Conservation (phyloP, 768 basidiomycete genomes). For the Lentinula boryana region DNA sequence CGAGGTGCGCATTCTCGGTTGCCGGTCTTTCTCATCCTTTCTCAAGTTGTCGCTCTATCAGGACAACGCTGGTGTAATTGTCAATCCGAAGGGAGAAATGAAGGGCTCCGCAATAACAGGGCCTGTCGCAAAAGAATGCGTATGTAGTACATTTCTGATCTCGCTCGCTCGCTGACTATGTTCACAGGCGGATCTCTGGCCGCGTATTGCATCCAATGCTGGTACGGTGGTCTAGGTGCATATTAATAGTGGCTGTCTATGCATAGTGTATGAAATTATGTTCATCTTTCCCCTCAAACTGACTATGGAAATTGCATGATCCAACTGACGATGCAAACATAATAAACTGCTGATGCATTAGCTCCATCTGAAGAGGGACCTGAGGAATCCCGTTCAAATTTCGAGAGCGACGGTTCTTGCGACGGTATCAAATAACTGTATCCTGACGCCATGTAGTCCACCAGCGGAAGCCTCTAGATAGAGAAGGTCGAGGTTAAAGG, state of each 20-base stretch:
- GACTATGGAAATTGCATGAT: neutral
- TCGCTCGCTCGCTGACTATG: neutral
- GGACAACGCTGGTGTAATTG: constrained; percentile 97
- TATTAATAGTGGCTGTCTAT: neutral
- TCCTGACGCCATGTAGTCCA: too few relatives aligned
- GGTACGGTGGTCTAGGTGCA: constrained; percentile 81
- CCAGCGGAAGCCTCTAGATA: too few relatives aligned
- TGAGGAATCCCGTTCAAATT: too few relatives aligned
- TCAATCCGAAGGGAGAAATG: constrained; percentile 99
- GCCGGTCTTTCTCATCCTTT: neutral
- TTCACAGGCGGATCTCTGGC: constrained; percentile 90
- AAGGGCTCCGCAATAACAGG: constrained; percentile 97
- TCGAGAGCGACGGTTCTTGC: too few relatives aligned
- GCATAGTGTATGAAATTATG: neutral
- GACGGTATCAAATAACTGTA: too few relatives aligned
- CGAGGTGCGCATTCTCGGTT: constrained; percentile 46
- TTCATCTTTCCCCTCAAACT: neutral
- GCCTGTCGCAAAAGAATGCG: constrained; percentile 99
- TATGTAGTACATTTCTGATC: constrained; percentile 33
- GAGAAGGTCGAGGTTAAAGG: too few relatives aligned
- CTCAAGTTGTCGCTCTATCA: constrained; percentile 16
- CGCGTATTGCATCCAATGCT: constrained; percentile 98
- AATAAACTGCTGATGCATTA: too few relatives aligned
- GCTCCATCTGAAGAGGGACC: too few relatives aligned
- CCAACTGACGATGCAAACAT: neutral